phyloP scores from a whole-genome alignment of 2,329 filamentous ascomycete species.

The Fusarium pilosicola region DNA sequence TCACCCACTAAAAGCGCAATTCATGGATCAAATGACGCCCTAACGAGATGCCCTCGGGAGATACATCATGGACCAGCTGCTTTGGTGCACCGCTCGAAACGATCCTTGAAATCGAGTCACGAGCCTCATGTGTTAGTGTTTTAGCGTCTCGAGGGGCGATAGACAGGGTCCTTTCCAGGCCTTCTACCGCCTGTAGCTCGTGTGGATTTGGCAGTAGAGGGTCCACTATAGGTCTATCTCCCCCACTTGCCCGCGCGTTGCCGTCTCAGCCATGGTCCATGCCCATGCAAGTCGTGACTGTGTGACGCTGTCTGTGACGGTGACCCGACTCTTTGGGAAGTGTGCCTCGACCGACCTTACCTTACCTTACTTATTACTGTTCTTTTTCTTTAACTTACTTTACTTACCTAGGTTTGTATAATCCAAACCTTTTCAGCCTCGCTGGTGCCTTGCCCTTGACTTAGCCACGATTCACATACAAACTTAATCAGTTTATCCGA shows the following conservation, averaged over 20 bases:
- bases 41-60: conserved; percentile 11
- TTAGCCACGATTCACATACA: conserved; percentile 5
- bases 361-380: conserved; percentile 11
- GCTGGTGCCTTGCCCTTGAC: not conserved
- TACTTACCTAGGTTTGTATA: not conserved
- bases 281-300: conserved; percentile 35
- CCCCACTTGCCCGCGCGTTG: conserved; percentile 31
- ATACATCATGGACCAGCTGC: conserved; percentile 7
- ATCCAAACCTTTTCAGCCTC: conserved; percentile 1
- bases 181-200: conserved; percentile 13
- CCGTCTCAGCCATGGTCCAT: conserved; percentile 42
- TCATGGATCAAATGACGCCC: conserved; percentile 41
- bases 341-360: conserved; percentile 31
- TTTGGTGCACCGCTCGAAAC: conserved; percentile 20
- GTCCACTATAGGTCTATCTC: conserved; percentile 3
- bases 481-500: not conserved
- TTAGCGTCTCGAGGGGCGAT: conserved; percentile 20
- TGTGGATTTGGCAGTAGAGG: not conserved
- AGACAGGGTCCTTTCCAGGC: conserved; percentile 27
- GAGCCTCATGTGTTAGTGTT: conserved; percentile 32
- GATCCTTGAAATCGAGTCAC: conserved; percentile 39
- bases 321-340: conserved; percentile 41
- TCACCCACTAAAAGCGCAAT: conserved; percentile 31
- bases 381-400: not conserved
- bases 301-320: conserved; percentile 38